These are phyloP conservation scores for Verticillium albo-atrum DNA, from an alignment of 2,329 filamentous ascomycete genomes.

Conservation along the genomic window DNA sequence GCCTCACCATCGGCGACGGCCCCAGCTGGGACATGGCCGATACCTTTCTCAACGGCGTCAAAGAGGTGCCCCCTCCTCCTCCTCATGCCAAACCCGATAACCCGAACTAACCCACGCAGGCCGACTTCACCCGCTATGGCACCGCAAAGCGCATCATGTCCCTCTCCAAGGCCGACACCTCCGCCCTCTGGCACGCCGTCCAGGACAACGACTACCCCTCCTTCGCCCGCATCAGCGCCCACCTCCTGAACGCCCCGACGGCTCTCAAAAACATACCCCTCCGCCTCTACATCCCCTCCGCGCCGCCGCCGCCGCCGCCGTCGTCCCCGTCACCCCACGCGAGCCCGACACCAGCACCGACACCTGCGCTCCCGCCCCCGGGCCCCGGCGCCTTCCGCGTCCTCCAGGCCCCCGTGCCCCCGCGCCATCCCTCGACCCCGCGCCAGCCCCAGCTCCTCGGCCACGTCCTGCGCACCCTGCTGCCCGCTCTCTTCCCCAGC, in stretches of 20 bases:
- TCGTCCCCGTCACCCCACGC: not conserved
- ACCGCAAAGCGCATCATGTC: slow-evolving; percentile 89
- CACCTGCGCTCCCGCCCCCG: slow-evolving; percentile 5
- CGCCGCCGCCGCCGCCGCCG: slow-evolving; percentile 33
- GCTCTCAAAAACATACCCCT: slow-evolving; percentile 81
- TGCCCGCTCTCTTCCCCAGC: slow-evolving; percentile 84
- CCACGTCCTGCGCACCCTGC: slow-evolving; percentile 65
- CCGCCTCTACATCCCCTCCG: slow-evolving; percentile 75
- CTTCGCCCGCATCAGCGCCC: slow-evolving; percentile 71
- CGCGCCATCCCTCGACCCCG: slow-evolving; percentile 29
- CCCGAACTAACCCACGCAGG: slow-evolving; percentile 32
- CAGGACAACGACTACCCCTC: slow-evolving; percentile 69
- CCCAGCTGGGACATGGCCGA: slow-evolving; percentile 56
- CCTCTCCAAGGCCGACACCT: slow-evolving; percentile 78
- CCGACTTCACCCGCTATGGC: slow-evolving; percentile 83
- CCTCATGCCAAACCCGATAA: not conserved
- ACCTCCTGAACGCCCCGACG: slow-evolving; percentile 70
- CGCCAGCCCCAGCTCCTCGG: slow-evolving; percentile 57
- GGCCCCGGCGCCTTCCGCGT: slow-evolving; percentile 57
- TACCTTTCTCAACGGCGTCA: slow-evolving; percentile 60
- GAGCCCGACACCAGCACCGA: too few relatives aligned
- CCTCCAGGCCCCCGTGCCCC: slow-evolving; percentile 69
- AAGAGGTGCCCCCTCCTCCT: slow-evolving; percentile 43
- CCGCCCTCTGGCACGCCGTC: slow-evolving; percentile 76
- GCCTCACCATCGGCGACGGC: slow-evolving; percentile 49